These are phyloP conservation scores for Collybia sordida DNA, from an alignment of 768 basidiomycete genomes.

Conservation along the genomic window DNA sequence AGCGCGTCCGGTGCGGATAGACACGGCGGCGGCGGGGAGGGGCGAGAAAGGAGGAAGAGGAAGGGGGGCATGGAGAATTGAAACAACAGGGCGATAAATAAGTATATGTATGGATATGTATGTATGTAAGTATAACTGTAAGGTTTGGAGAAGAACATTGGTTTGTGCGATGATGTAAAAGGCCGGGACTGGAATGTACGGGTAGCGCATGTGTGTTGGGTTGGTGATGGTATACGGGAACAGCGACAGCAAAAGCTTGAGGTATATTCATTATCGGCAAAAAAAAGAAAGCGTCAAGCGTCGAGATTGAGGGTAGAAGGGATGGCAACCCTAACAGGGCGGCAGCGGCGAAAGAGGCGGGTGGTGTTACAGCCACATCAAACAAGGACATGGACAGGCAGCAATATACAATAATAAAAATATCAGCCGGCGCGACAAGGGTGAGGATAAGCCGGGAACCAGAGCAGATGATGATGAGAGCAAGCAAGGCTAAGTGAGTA, in stretches of 20 bases:
- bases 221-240: background rate
- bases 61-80: background rate
- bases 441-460: constrained; percentile 5
- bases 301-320: constrained; percentile 5
- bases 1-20: background rate
- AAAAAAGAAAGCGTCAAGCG: no score
- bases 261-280: constrained; percentile 2
- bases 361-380: constrained; percentile 29
- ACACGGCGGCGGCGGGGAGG: no score
- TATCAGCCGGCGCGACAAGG: constrained; percentile 22
- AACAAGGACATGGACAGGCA: constrained; percentile 21
- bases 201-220: constrained; percentile 2
- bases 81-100: background rate
- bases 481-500: constrained; percentile 5
- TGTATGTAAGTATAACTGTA: constrained; percentile 2
- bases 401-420: constrained; percentile 53
- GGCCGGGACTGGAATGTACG: background rate
- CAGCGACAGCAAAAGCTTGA: constrained; percentile 7
- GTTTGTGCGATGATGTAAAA: background rate
- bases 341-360: constrained; percentile 9
- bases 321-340: background rate
- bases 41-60: background rate
- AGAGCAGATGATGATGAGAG: constrained; percentile 12
- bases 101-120: background rate
- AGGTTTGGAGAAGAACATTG: background rate